Conservation (phyloP, 208 protist species). For the Eutreptiella sp. region DNA sequence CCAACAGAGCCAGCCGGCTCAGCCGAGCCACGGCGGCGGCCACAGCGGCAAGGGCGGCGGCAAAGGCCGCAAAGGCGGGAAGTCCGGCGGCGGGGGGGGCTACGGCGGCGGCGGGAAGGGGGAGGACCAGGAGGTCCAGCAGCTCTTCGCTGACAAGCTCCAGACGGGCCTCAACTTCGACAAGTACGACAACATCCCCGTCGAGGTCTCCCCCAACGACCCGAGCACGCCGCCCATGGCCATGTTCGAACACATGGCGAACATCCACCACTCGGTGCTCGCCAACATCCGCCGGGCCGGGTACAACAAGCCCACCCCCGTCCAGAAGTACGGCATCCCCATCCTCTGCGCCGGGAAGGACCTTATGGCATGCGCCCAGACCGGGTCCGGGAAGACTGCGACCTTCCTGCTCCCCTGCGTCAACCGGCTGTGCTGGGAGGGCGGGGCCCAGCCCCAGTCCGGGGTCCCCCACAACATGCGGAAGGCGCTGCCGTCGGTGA, state of each 20-base stretch:
- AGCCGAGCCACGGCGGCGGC: too few relatives aligned
- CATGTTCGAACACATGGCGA: constrained; percentile 46
- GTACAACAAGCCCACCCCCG: constrained; percentile 79
- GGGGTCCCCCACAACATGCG: constrained; percentile 48
- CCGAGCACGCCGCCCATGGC: constrained; percentile 2
- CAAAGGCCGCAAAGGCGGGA: too few relatives aligned
- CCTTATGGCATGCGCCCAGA: constrained; percentile 87
- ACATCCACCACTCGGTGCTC: constrained; percentile 39
- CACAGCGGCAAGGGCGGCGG: too few relatives aligned
- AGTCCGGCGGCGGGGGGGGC: too few relatives aligned
- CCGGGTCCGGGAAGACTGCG: constrained; percentile 96
- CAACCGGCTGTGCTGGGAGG: constrained; percentile 54
- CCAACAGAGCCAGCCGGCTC: too few relatives aligned
- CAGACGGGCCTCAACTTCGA: constrained; percentile 70
- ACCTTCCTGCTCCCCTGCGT: constrained; percentile 96
- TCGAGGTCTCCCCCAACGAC: constrained; percentile 58
- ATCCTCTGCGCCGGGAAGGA: constrained; percentile 58
- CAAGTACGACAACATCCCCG: constrained; percentile 82
- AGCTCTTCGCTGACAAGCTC: too few relatives aligned
- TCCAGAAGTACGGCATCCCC: constrained; percentile 80
- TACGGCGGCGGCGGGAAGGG: too few relatives aligned
- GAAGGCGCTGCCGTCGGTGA: constrained; percentile 64
- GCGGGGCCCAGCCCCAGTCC: background rate
- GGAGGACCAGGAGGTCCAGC: too few relatives aligned
- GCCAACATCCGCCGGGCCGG: constrained; percentile 59